These are phyloP conservation scores for Coniosporium apollinis DNA, from an alignment of 495 filamentous ascomycete genomes.

Conservation along the genomic window DNA sequence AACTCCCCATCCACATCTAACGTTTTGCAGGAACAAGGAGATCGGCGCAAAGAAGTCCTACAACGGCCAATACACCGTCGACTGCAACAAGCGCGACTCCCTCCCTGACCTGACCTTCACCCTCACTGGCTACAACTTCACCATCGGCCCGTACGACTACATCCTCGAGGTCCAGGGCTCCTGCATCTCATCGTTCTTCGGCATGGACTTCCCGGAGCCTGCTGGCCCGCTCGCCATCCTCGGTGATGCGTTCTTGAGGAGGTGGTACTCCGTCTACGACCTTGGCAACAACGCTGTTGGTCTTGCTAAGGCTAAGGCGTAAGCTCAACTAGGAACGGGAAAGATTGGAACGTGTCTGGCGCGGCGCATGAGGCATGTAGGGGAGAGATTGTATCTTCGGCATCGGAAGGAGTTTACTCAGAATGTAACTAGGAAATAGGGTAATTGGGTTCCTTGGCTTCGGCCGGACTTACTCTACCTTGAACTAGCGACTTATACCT, in stretches of 20 bases:
- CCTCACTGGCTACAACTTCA: conserved; percentile 77
- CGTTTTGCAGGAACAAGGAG: conserved; percentile 54
- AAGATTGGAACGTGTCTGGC: no score
- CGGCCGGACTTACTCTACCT: no score
- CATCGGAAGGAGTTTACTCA: no score
- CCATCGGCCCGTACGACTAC: conserved; percentile 80
- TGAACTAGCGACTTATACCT: no score
- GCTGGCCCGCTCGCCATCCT: conserved; percentile 89
- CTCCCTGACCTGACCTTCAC: conserved; percentile 84
- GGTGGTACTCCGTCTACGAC: conserved; percentile 95
- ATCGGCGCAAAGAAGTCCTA: conserved; percentile 95
- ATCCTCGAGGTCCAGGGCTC: conserved; percentile 87
- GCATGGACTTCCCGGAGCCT: conserved; percentile 89
- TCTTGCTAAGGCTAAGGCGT: conserved; percentile 60
- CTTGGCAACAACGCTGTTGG: conserved; percentile 70
- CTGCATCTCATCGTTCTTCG: conserved; percentile 95
- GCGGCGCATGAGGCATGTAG: no score
- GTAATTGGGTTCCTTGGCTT: no score
- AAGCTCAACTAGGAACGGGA: no score
- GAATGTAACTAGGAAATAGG: no score
- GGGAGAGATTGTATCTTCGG: no score
- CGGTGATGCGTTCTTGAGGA: conserved; percentile 92
- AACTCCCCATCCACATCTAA: conserved; percentile 5
- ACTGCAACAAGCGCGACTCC: conserved; percentile 65
- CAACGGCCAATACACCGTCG: conserved; percentile 87